These are phyloP conservation scores for Hordeum marinum DNA, from an alignment of 176 grass and related monocot genomes.

Conservation along the genomic window DNA sequence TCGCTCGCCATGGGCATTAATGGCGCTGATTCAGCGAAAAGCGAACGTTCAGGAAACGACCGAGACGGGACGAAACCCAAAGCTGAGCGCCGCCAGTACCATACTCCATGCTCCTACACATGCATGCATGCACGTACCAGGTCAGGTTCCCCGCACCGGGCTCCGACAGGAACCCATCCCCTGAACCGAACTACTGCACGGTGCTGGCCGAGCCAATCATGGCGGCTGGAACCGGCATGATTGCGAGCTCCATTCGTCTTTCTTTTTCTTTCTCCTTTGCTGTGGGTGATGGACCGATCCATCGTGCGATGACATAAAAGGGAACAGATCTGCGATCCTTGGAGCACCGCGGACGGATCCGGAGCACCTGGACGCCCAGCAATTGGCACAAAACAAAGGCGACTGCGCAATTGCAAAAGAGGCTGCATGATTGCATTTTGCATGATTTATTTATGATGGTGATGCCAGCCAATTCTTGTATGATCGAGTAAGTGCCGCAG, in stretches of 20 bases:
- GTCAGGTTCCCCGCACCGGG: not conserved
- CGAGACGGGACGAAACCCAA: not conserved
- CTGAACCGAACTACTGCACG: not conserved
- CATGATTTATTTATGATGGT: not conserved
- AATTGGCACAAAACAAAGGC: not conserved
- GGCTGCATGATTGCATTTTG: not conserved
- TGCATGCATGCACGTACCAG: conserved; percentile 11
- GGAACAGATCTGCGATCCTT: not conserved
- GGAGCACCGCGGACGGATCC: not conserved
- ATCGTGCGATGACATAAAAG: not conserved
- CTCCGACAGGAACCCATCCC: not conserved
- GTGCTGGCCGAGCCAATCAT: not conserved
- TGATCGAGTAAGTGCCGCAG: not conserved
- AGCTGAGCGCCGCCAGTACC: not conserved
- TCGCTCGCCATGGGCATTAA: not conserved
- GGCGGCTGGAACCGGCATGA: not conserved
- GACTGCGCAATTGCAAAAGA: not conserved
- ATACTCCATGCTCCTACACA: no score
- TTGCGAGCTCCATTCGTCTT: not conserved
- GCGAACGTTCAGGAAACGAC: not conserved
- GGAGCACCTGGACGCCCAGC: not conserved
- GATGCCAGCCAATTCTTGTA: not conserved
- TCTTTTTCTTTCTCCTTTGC: not conserved
- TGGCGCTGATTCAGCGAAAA: not conserved
- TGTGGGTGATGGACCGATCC: not conserved